These are phyloP conservation scores for Sordariomycetes sp. DNA, from an alignment of 2,329 filamentous ascomycete species.

Conservation along the genomic window DNA sequence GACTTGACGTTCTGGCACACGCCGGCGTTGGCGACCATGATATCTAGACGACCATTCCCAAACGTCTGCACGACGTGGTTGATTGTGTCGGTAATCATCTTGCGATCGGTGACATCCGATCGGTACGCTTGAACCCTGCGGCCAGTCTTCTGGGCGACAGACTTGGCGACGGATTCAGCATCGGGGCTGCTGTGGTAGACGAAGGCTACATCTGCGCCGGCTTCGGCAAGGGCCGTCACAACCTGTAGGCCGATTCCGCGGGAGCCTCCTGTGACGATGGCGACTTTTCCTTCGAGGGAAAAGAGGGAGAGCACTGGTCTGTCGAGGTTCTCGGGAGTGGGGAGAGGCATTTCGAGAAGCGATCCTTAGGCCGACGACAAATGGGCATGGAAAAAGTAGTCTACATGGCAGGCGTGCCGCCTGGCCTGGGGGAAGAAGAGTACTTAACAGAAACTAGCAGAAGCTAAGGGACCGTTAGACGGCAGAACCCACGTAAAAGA, in stretches of 20 bases:
- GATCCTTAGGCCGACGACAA: too few species aligned
- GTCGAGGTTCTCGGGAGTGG: too few species aligned
- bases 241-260: conserved; percentile 6
- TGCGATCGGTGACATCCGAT: conserved; percentile 22
- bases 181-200: conserved; percentile 51
- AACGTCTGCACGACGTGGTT: conserved; percentile 23
- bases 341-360: too few species aligned
- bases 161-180: conserved; percentile 31
- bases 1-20: conserved; percentile 25
- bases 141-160: conserved; percentile 21
- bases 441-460: too few species aligned
- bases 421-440: too few species aligned
- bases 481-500: too few species aligned
- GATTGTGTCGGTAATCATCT: conserved; percentile 14
- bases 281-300: conserved; percentile 5
- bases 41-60: conserved; percentile 26
- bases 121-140: conserved; percentile 22
- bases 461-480: too few species aligned
- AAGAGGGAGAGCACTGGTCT: conserved; percentile 4
- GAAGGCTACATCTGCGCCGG: conserved; percentile 5
- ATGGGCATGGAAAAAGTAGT: too few species aligned
- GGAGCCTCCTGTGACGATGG: conserved; percentile 6
- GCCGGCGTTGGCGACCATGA: conserved; percentile 32
- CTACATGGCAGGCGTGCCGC: too few species aligned
- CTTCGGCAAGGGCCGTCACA: conserved; percentile 3